Percentiles rank a stretch among this genome's conserved stretches.
phyloP scores from a whole-genome alignment of 2,329 filamentous ascomycete species.

The Alternaria triticimaculans region DNA sequence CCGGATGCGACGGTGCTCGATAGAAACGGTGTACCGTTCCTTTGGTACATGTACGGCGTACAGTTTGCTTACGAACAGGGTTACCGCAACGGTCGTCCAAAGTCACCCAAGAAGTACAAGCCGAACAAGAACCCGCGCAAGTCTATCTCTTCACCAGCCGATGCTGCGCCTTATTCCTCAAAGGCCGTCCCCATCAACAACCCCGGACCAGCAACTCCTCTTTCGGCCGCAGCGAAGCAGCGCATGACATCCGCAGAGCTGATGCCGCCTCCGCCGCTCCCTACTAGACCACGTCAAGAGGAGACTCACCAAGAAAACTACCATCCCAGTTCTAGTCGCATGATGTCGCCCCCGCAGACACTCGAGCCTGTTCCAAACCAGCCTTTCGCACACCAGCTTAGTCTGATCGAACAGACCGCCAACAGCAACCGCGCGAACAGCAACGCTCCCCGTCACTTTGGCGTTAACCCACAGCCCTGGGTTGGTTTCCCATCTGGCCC shows the following conservation, averaged over 20 bases:
- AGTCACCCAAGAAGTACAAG: conserved; percentile 28
- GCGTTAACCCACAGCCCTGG: conserved; percentile 17
- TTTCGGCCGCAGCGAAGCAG: conserved; percentile 6
- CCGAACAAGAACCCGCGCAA: conserved; percentile 13
- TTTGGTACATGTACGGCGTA: conserved; percentile 40
- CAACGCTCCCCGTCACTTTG: conserved; percentile 1
- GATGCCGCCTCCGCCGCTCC: background rate
- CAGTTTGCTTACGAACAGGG: conserved; percentile 25
- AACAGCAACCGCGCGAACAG: conserved; percentile 5
- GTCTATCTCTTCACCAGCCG: background rate
- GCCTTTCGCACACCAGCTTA: conserved; percentile 24
- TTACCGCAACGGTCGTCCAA: conserved; percentile 20
- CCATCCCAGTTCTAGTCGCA: background rate
- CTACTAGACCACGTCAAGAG: background rate
- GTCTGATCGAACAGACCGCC: conserved; percentile 18
- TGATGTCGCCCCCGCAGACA: background rate
- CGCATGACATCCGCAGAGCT: conserved; percentile 1
- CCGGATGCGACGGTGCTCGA: conserved; percentile 32
- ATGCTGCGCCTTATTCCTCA: background rate
- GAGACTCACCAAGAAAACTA: background rate
- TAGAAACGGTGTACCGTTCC: conserved; percentile 34
- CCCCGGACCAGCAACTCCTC: background rate
- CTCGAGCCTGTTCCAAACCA: background rate
- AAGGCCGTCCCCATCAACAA: background rate
- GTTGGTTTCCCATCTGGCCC: conserved; percentile 7